Conservation (phyloP, 2,329 filamentous ascomycete species). For the Clonostachys solani region DNA sequence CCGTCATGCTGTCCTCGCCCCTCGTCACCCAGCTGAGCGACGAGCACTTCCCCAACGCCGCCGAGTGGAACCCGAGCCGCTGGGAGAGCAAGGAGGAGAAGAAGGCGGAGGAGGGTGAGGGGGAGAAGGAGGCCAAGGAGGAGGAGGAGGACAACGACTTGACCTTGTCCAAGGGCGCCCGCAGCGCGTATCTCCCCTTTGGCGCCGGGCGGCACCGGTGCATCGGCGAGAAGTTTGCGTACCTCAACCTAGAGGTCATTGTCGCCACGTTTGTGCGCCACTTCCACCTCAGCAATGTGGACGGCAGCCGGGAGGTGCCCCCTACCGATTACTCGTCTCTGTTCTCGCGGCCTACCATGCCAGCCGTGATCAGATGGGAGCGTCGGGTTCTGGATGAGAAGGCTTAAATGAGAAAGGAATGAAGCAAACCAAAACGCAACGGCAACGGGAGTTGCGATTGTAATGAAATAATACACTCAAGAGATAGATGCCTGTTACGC, state of each 20-base stretch:
- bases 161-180: conserved; percentile 21
- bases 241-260: conserved; percentile 64
- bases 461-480: too few relatives aligned
- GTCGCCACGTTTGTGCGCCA: conserved; percentile 57
- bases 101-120: conserved; percentile 3
- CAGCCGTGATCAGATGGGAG: conserved; percentile 26
- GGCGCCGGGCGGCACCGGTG: conserved; percentile 70
- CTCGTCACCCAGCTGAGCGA: conserved; percentile 39
- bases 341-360: conserved; percentile 26
- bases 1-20: conserved; percentile 36
- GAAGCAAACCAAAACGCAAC: conserved; percentile 12
- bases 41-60: conserved; percentile 48
- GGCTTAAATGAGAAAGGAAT: conserved; percentile 13
- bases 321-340: conserved; percentile 60
- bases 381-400: conserved; percentile 6
- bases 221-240: conserved; percentile 74
- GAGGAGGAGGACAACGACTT: conserved; percentile 16
- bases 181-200: conserved; percentile 56
- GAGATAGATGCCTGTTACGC: too few relatives aligned
- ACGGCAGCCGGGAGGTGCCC: conserved; percentile 51
- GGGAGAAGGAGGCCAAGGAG: conserved; percentile 3
- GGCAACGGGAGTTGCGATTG: too few relatives aligned
- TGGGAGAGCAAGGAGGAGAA: conserved; percentile 11
- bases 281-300: conserved; percentile 54
- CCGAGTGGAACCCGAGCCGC: conserved; percentile 21